phyloP scores from a whole-genome alignment of 257 asterid genomes.

The Primulina tabacum region DNA sequence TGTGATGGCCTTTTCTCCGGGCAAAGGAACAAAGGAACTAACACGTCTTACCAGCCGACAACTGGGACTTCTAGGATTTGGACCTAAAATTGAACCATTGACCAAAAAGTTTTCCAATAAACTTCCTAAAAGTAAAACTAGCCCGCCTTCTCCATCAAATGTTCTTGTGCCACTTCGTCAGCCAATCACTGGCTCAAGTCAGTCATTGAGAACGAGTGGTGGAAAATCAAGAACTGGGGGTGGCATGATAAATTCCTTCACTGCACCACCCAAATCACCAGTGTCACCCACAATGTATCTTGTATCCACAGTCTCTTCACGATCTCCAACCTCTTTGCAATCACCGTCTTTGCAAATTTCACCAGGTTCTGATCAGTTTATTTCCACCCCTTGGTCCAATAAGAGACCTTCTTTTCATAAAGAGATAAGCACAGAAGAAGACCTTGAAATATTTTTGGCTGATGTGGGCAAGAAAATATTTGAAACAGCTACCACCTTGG shows the following conservation, averaged over 20 bases:
- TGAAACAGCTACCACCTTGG: slow-evolving; percentile 62
- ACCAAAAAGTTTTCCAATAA: slow-evolving; percentile 53
- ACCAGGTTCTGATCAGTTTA: slow-evolving; percentile 50
- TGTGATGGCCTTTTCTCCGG: slow-evolving; percentile 45
- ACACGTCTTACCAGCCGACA: slow-evolving; percentile 63
- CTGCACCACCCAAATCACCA: slow-evolving; percentile 65
- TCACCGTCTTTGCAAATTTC: slow-evolving; percentile 59
- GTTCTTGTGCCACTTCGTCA: slow-evolving; percentile 80
- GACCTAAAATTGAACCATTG: slow-evolving; percentile 45
- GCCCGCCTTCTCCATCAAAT: slow-evolving; percentile 53
- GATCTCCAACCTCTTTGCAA: slow-evolving; percentile 47
- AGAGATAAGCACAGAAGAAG: slow-evolving; percentile 70
- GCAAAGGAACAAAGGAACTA: slow-evolving; percentile 63
- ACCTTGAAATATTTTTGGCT: slow-evolving; percentile 73
- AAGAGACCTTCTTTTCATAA: slow-evolving; percentile 58
- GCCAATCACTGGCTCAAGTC: slow-evolving; percentile 43
- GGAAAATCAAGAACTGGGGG: slow-evolving; percentile 55
- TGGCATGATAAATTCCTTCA: slow-evolving; percentile 50
- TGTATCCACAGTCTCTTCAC: slow-evolving; percentile 51
- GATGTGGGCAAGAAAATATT: slow-evolving; percentile 81
- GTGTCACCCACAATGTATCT: slow-evolving; percentile 75
- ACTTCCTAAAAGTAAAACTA: slow-evolving; percentile 63
- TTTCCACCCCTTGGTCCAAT: slow-evolving; percentile 72
- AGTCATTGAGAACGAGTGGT: slow-evolving; percentile 46
- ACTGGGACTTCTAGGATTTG: slow-evolving; percentile 72